These are phyloP conservation scores for Nakataea oryzae DNA, from an alignment of 2,329 filamentous ascomycete species.

Conservation along the genomic window DNA sequence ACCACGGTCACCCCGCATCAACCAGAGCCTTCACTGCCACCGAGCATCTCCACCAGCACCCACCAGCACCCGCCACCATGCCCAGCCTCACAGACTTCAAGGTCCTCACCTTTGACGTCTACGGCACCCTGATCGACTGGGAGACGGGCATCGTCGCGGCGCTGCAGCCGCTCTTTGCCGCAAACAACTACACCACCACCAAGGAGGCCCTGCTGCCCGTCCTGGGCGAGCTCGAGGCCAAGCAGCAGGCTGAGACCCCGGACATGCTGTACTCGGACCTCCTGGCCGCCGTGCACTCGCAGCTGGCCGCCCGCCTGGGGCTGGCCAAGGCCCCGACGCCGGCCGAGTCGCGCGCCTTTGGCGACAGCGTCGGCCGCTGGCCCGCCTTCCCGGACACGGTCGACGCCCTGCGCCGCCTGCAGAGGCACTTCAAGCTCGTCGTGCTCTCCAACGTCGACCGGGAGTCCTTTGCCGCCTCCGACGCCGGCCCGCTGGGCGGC, in stretches of 20 bases:
- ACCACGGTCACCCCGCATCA: neutral
- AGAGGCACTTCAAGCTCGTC: conserved; percentile 43
- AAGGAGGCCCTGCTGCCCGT: conserved; percentile 20
- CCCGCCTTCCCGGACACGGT: conserved; percentile 47
- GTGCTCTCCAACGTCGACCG: conserved; percentile 51
- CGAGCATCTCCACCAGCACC: neutral
- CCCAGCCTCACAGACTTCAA: conserved; percentile 15
- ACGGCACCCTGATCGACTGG: conserved; percentile 73
- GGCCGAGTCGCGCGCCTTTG: conserved; percentile 36
- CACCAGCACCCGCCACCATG: neutral
- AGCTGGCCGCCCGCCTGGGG: conserved; percentile 32
- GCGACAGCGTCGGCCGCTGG: conserved; percentile 40
- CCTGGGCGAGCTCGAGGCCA: conserved; percentile 30
- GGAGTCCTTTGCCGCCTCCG: conserved; percentile 21
- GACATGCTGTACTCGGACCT: conserved; percentile 48
- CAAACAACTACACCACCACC: neutral
- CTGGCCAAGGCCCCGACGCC: conserved; percentile 18
- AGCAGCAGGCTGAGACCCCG: conserved; percentile 43
- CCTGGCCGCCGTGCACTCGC: conserved; percentile 35
- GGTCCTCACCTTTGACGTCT: conserved; percentile 64
- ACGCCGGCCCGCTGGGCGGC: conserved; percentile 28
- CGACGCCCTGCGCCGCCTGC: conserved; percentile 36
- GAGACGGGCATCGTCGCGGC: conserved; percentile 51
- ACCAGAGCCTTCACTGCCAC: no score
- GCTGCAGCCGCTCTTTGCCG: conserved; percentile 36